Base-by-base conservation (phyloP, 208 protist species). In the Leishmania braziliensis region DNA sequence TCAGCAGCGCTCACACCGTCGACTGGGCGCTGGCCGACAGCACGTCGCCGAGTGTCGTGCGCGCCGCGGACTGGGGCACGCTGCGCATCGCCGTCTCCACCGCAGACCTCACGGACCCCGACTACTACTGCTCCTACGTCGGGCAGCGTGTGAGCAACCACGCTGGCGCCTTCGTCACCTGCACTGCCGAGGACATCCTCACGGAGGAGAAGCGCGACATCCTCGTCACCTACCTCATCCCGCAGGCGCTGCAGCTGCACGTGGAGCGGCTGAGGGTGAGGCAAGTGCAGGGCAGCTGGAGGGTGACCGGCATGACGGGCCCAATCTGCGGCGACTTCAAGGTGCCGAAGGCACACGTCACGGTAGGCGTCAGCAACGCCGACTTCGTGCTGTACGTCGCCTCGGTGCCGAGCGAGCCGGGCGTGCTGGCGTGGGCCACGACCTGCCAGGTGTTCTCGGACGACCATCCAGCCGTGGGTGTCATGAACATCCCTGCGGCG, bases 321-420 rank as follows among this genome's bases (percentile, higher is more conserved):
- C 26, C n/a, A 2, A 1, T 80, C 5, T 84, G 81, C 5, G 14
- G 26, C 5, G 29, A 58, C 48, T 75, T 80, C 50, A 29, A 53
- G 18, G 58, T 84, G 16, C 75, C 94, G 29, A 8, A 4, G 0
- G 18, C 14, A 6, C 90, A 96, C 83, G 3, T 58, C n/a, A 92
- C 78, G 0, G 53, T 8, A 0, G 92, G 91, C 18, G 81, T 95
- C 8, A 66, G 43, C 18, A 80, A 85, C 60, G 69, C 75, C 16
- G 93, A 97, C 83, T 92, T 93, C 72, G 71, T 95, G 26, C 16
- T 97, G 14, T 96, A 96, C 86, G 87, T 95, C 4, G 65, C 88
- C 14, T 76, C 93, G 2, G 91, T 77, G 9, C 88, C 89, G 18
- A 83, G 77, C 0, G 14, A 5, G 16, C 18, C 33, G 9, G 58